Conservation (phyloP, 202 grass and related monocot genomes). For the Schoenoplectus tabernaemontani region DNA sequence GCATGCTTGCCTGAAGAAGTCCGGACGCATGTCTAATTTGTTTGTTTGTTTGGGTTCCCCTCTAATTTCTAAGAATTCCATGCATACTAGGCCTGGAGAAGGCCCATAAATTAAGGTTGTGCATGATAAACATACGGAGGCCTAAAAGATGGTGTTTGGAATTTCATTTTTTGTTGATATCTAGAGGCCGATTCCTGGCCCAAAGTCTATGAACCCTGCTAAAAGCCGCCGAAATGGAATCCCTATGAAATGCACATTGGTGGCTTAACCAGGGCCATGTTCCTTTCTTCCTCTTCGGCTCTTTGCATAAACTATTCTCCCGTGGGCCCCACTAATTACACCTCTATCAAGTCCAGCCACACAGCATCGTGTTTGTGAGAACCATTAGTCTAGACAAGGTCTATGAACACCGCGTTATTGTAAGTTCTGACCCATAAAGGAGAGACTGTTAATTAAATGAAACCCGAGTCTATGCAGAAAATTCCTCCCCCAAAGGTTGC, state of each 20-base stretch:
- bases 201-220: not conserved
- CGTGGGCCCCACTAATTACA: not conserved
- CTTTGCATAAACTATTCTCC: not conserved
- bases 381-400: not conserved
- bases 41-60: no score
- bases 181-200: not conserved
- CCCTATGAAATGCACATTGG: not conserved
- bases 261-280: conserved; percentile 10
- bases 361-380: not conserved
- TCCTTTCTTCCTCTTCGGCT: not conserved
- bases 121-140: no score
- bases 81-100: not conserved
- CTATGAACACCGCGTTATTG: not conserved
- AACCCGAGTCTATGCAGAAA: not conserved
- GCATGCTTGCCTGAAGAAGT: no score
- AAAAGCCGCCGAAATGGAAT: not conserved
- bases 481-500: not conserved
- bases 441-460: not conserved
- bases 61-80: not conserved
- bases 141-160: not conserved
- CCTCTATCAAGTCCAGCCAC: not conserved
- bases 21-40: no score
- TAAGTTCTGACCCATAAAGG: not conserved
- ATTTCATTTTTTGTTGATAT: not conserved
- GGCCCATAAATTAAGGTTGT: not conserved